Conservation (phyloP, 2,329 filamentous ascomycete species). For the Chrysoporthe austroafricana region DNA sequence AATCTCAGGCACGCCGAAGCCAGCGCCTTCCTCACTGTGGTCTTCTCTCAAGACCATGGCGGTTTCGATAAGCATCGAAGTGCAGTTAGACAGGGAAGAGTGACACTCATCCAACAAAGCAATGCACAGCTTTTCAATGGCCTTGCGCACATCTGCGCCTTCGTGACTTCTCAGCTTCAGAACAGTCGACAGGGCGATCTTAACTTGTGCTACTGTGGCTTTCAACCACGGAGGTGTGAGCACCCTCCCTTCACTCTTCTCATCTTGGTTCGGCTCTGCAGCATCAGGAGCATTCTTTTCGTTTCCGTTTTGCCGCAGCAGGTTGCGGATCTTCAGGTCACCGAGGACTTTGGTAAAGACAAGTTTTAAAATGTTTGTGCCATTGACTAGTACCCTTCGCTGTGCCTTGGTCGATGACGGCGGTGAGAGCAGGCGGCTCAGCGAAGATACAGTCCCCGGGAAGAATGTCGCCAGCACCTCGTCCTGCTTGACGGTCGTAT, state of each 20-base stretch:
- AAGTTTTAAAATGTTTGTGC: slow-evolving; percentile 60
- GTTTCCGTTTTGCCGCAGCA: slow-evolving; percentile 43
- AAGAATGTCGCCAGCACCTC: slow-evolving; percentile 83
- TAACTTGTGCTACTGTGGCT: slow-evolving; percentile 79
- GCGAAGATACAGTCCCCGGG: slow-evolving; percentile 81
- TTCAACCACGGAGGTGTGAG: slow-evolving; percentile 70
- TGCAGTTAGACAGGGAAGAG: slow-evolving; percentile 69
- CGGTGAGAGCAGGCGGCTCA: slow-evolving; percentile 75
- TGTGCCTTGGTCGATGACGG: slow-evolving; percentile 60
- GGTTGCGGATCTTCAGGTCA: slow-evolving; percentile 57
- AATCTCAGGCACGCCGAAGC: slow-evolving; percentile 13
- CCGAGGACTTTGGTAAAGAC: slow-evolving; percentile 60
- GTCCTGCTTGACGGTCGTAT: slow-evolving; percentile 67
- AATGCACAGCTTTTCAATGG: slow-evolving; percentile 73
- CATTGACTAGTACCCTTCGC: slow-evolving; percentile 66
- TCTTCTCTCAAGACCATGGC: slow-evolving; percentile 69
- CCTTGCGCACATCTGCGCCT: slow-evolving; percentile 67
- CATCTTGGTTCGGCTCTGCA: slow-evolving; percentile 36
- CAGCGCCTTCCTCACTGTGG: slow-evolving; percentile 38
- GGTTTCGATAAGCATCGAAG: slow-evolving; percentile 77
- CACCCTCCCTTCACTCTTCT: slow-evolving; percentile 41
- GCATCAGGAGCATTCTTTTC: slow-evolving; percentile 29
- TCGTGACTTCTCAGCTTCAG: slow-evolving; percentile 75
- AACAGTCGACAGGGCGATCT: slow-evolving; percentile 77
- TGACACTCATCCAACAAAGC: slow-evolving; percentile 79